Evolutionary conservation across 257 asterid genomes (phyloP).

Genomic region (Knoxia roxburghii): DNA sequence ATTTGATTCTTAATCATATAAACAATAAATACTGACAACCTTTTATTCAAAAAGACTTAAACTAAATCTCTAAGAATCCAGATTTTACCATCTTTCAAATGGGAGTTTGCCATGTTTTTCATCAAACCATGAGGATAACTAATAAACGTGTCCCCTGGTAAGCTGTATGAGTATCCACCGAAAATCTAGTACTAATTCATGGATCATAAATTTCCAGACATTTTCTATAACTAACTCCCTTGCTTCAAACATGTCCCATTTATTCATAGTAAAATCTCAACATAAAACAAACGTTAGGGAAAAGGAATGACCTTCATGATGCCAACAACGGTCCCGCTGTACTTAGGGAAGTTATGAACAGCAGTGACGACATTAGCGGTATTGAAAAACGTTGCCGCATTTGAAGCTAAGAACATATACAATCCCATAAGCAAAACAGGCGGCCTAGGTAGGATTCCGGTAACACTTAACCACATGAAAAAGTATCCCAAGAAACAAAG

Average conservation of each 20-base stretch:
- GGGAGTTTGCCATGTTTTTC: no score
- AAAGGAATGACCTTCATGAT: constrained; percentile 68
- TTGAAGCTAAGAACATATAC: constrained; percentile 82
- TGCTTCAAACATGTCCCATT: background rate
- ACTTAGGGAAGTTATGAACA: constrained; percentile 63
- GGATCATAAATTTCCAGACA: no score
- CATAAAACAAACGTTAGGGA: background rate
- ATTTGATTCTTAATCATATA: background rate
- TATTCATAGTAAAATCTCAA: background rate
- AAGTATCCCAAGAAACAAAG: constrained; percentile 70
- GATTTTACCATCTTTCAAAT: no score
- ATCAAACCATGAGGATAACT: background rate
- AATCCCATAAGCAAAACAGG: constrained; percentile 56
- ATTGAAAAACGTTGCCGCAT: constrained; percentile 76
- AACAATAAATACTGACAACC: background rate
- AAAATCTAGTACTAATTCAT: no score
- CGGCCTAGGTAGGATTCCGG: constrained; percentile 55
- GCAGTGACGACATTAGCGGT: constrained; percentile 87
- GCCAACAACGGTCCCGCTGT: constrained; percentile 76
- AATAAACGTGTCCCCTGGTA: no score
- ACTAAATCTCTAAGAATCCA: background rate
- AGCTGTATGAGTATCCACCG: no score
- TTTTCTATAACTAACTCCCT: no score
- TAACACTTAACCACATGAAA: constrained; percentile 80
- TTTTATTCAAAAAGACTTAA: no score